Percentiles rank a stretch among this genome's conserved stretches.
Conservation (phyloP, 192 early-diverging fungal species). For the Backusella tuberculispora region DNA sequence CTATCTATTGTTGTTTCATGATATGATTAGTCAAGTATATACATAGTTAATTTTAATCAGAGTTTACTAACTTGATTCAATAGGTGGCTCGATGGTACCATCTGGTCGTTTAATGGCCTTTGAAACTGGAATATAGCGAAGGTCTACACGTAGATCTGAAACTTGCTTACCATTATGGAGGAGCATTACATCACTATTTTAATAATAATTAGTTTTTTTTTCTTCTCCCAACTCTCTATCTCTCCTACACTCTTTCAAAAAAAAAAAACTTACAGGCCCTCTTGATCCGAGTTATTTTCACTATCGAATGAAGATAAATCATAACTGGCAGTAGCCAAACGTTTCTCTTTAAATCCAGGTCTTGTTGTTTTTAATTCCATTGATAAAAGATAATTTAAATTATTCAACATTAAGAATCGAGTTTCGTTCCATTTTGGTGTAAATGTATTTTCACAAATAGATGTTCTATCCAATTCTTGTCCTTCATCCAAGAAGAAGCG, state of each 20-base stretch:
- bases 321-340: constrained; percentile 28
- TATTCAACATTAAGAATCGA: constrained; percentile 32
- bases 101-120: constrained; percentile 40
- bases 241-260: not conserved
- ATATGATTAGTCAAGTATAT: not conserved
- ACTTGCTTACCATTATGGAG: constrained; percentile 34
- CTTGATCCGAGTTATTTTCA: constrained; percentile 17
- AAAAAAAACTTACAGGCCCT: constrained; percentile 34
- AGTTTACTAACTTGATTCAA: constrained; percentile 52
- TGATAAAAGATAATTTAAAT: constrained; percentile 19
- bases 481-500: constrained; percentile 37
- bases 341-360: constrained; percentile 25
- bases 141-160: constrained; percentile 37
- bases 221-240: too few species aligned
- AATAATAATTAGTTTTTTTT: not conserved
- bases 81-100: constrained; percentile 45
- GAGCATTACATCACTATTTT: constrained; percentile 22
- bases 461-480: constrained; percentile 28
- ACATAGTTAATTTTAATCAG: too few species aligned
- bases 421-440: constrained; percentile 39
- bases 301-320: constrained; percentile 21
- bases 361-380: constrained; percentile 27
- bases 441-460: constrained; percentile 15
- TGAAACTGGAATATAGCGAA: constrained; percentile 47
- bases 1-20: constrained; percentile 40